Evolutionary conservation across 164 flowering plant genomes (phyloP), one percentile per base, ranked within the genome.

Genomic region (Magnolia kwangsiensis): DNA sequence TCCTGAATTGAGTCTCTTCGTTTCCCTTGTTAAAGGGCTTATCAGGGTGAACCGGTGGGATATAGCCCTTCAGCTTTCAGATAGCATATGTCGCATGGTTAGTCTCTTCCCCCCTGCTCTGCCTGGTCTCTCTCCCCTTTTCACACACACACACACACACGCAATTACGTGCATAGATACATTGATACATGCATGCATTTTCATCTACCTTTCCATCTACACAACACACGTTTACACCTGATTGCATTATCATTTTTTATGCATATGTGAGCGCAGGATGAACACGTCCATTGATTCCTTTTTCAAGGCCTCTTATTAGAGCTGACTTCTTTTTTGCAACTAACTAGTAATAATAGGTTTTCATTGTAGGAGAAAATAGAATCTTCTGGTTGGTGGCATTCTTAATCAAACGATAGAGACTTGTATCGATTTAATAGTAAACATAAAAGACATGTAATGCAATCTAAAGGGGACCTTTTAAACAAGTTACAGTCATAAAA

Each of bases 21-120:
- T 85, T 68, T 74, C 82, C 79, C 96, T 92, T 21, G 81, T 95
- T 74, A 89, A 86, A 69, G 96, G 90, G 27, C 95, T 95, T 67
- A 74, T 85, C 20, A 84, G 65, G 70, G 82, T 83, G 59, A 80
- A 85, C 81, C 87, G 84, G 80, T 90, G 92, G 92, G 91, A 84
- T 50, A 95, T 90, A 64, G 98, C 93, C 1, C 90, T 95, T 73
- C 86, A 80, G 74, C 87, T 95, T 71, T 81, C 90, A 20, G 81
- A 91, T 77, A 83, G 89, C 86, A 64, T 90, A 75, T 89, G 89
- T 77, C 84, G 78, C 74, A 91, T 84, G 97, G 87, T 81, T 72
- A 78, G 55, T 74, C 31, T 49, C 68, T 45, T 45, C 29, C 20
- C n/a, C 23, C 72, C 55, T n/a, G 23, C 50, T 45, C 31, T 51